phyloP scores from a whole-genome alignment of 2,329 filamentous ascomycete species.

The Pseudocercospora fuligena region DNA sequence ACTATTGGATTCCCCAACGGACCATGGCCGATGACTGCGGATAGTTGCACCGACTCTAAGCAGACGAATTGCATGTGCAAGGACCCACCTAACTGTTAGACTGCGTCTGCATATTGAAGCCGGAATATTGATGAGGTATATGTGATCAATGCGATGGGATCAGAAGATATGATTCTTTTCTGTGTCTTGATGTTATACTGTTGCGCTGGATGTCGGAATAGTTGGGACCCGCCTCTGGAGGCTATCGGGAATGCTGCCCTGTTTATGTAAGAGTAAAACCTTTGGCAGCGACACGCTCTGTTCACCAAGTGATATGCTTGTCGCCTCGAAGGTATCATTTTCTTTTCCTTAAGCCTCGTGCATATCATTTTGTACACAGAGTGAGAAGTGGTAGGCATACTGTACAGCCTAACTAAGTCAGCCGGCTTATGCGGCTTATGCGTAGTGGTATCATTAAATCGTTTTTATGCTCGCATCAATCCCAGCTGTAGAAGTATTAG shows the following conservation, averaged over 20 bases:
- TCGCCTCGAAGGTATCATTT: neutral
- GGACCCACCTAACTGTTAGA: neutral
- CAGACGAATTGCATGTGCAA: too few relatives aligned
- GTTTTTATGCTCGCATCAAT: conserved; percentile 13
- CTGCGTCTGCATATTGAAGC: neutral
- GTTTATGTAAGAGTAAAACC: neutral
- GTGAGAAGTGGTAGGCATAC: neutral
- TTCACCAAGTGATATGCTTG: neutral
- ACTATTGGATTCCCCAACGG: neutral
- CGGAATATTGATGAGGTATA: neutral
- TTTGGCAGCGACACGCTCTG: neutral
- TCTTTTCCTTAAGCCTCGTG: neutral
- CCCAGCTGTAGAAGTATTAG: conserved; percentile 15
- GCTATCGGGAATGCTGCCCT: neutral
- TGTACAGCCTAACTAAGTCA: neutral
- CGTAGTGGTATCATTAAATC: neutral
- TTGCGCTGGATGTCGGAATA: neutral
- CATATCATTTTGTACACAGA: neutral
- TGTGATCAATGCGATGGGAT: neutral
- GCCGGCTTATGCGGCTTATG: conserved; percentile 1
- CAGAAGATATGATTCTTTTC: neutral
- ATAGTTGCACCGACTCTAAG: too few relatives aligned
- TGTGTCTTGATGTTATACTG: neutral
- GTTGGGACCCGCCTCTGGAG: neutral
- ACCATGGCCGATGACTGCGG: too few relatives aligned